A percentile compares a stretch with the other conserved stretches of the same genome.
Conservation (phyloP, 768 basidiomycete genomes). For the Porphyrellus cyaneotinctus region DNA sequence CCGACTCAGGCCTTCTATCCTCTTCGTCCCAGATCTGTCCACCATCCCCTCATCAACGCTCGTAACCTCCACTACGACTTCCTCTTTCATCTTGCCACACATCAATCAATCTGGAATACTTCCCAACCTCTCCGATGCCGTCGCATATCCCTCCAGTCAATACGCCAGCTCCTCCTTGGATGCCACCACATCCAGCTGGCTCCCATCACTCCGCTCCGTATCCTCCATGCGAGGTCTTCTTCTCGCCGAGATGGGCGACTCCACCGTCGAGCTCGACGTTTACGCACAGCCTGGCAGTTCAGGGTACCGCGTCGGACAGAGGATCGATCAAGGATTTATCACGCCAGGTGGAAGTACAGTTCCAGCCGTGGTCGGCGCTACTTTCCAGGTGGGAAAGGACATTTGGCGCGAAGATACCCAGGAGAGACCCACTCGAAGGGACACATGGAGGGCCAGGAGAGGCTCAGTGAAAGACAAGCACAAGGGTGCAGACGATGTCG, state of each 20-base stretch:
- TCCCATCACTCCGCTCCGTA: constrained; percentile 32
- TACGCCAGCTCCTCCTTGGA: constrained; percentile 5
- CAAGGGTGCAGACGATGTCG: constrained; percentile 4
- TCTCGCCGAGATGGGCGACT: constrained; percentile 44
- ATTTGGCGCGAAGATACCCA: constrained; percentile 19
- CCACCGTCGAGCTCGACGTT: constrained; percentile 43
- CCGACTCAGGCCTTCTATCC: constrained; percentile 12
- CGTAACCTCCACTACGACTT: constrained; percentile 22
- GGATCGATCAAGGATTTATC: constrained; percentile 33
- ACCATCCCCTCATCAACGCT: constrained; percentile 27
- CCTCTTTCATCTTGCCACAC: constrained; percentile 22
- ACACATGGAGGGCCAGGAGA: constrained; percentile 16
- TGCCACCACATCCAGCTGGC: constrained; percentile 7
- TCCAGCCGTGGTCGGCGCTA: constrained; percentile 4
- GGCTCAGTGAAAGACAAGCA: constrained; percentile 5
- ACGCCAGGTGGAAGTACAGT: constrained; percentile 30
- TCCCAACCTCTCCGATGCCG: constrained; percentile 17
- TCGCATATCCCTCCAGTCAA: constrained; percentile 11
- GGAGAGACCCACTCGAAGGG: constrained; percentile 3
- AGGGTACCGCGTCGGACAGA: constrained; percentile 39
- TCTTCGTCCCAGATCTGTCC: constrained; percentile 21
- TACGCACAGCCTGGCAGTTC: constrained; percentile 32
- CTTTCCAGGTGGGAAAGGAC: constrained; percentile 19
- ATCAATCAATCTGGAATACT: constrained; percentile 14
- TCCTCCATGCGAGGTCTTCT: constrained; percentile 46